Conservation (phyloP, 805 yeast genomes). For the Ogataea siamensis region DNA sequence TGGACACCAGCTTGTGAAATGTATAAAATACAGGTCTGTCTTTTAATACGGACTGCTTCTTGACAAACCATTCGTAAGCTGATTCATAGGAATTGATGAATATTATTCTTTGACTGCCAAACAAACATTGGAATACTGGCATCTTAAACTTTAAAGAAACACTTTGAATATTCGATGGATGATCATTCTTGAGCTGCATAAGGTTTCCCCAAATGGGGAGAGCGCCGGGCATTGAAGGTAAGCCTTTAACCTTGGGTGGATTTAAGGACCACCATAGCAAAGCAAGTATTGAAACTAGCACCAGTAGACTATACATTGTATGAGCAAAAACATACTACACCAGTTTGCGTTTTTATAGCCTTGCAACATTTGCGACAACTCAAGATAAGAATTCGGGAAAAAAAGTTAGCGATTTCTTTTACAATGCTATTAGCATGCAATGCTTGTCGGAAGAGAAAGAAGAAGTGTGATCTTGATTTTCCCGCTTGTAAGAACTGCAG, state of each 20-base stretch:
- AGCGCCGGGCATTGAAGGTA: background rate
- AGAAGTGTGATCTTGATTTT: slow-evolving; percentile 21
- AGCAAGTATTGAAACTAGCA: background rate
- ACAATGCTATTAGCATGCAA: too few relatives aligned
- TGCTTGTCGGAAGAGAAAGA: slow-evolving; percentile 21
- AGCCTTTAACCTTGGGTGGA: background rate
- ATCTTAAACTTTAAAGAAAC: slow-evolving; percentile 32
- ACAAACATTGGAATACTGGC: slow-evolving; percentile 27
- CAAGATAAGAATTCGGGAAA: too few relatives aligned
- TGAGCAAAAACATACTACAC: too few relatives aligned
- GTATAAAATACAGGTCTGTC: slow-evolving; percentile 26
- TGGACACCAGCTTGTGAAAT: slow-evolving; percentile 23
- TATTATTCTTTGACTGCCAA: slow-evolving; percentile 23
- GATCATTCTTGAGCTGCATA: slow-evolving; percentile 31
- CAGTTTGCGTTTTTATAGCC: too few relatives aligned
- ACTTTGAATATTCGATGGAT: slow-evolving; percentile 31
- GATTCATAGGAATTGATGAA: slow-evolving; percentile 18
- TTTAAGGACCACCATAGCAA: background rate
- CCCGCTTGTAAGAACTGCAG: slow-evolving; percentile 23
- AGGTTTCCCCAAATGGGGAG: slow-evolving; percentile 32
- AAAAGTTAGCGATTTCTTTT: too few relatives aligned
- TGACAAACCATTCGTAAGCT: slow-evolving; percentile 25
- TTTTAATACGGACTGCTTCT: slow-evolving; percentile 21
- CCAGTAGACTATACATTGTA: too few relatives aligned
- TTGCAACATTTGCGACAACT: too few relatives aligned